Conservation (phyloP, 2,329 filamentous ascomycete genomes). For the Colletotrichum sp. region DNA sequence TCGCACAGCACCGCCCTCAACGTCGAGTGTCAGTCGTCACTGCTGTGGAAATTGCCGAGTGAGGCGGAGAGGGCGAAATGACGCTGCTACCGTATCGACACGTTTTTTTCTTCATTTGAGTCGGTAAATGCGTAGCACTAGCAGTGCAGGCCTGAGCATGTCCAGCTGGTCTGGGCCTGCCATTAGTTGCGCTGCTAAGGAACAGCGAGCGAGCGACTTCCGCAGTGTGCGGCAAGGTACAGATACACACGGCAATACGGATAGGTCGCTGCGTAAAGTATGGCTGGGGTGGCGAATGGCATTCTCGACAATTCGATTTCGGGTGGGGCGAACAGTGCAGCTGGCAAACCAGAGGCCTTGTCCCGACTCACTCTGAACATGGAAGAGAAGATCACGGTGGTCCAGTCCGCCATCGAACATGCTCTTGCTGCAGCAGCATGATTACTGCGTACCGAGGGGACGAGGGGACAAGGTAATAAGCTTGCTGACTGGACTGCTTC, state of each 20-base stretch:
- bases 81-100: not conserved
- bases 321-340: constrained; percentile 1
- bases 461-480: not conserved
- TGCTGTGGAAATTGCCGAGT: constrained; percentile 8
- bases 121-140: not conserved
- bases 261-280: not conserved
- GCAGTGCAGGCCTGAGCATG: not conserved
- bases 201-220: not conserved
- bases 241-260: not conserved
- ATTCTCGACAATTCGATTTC: constrained; percentile 21
- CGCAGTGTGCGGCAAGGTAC: not conserved
- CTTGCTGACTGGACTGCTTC: not conserved
- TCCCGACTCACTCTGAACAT: not conserved
- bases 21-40: not conserved
- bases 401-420: constrained; percentile 7
- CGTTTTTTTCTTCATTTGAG: not conserved
- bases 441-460: not conserved
- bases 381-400: not conserved
- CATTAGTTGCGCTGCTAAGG: not conserved
- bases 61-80: constrained; percentile 9
- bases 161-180: not conserved
- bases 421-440: not conserved
- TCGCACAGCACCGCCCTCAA: constrained; percentile 3
- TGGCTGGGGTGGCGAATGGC: constrained; percentile 19
- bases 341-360: not conserved